Percentiles rank a stretch among this genome's conserved stretches.
Conservation (phyloP, 1,284 basidiomycete species). For the Agaricales sp. region DNA sequence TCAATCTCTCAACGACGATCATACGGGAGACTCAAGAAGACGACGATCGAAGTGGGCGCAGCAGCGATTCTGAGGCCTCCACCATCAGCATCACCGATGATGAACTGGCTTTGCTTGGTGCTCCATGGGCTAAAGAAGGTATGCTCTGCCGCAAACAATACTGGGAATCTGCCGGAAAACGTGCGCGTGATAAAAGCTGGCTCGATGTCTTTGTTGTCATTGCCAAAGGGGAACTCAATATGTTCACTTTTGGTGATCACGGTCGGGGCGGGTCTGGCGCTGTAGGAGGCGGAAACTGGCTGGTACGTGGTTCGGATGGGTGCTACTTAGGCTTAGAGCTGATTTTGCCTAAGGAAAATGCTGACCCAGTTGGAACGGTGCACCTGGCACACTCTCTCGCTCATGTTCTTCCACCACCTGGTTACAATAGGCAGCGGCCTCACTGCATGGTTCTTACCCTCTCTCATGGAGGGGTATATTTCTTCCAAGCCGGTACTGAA, state of each 20-base stretch:
- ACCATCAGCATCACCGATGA: slow-evolving; percentile 85
- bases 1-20: slow-evolving; percentile 91
- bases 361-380: slow-evolving; percentile 72
- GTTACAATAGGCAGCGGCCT: slow-evolving; percentile 83
- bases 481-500: slow-evolving; percentile 97
- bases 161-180: slow-evolving; percentile 77
- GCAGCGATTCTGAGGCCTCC: slow-evolving; percentile 48
- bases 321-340: slow-evolving; percentile 6
- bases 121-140: slow-evolving; percentile 98
- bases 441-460: slow-evolving; percentile 94
- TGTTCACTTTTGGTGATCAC: slow-evolving; percentile 85
- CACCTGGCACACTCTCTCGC: slow-evolving; percentile 83
- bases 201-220: slow-evolving; percentile 94
- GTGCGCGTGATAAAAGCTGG: slow-evolving; percentile 83
- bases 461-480: slow-evolving; percentile 81
- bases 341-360: slow-evolving; percentile 55
- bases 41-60: slow-evolving; percentile 64
- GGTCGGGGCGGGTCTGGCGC: slow-evolving; percentile 45
- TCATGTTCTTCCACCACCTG: slow-evolving; percentile 81
- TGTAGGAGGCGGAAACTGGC: slow-evolving; percentile 95
- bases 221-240: slow-evolving; percentile 84
- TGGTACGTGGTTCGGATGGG: slow-evolving; percentile 42
- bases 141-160: slow-evolving; percentile 91
- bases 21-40: slow-evolving; percentile 93
- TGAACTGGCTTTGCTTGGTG: slow-evolving; percentile 86